Evolutionary conservation across 306 rosid species (phyloP).

Genomic region (Inga leiocalycina): DNA sequence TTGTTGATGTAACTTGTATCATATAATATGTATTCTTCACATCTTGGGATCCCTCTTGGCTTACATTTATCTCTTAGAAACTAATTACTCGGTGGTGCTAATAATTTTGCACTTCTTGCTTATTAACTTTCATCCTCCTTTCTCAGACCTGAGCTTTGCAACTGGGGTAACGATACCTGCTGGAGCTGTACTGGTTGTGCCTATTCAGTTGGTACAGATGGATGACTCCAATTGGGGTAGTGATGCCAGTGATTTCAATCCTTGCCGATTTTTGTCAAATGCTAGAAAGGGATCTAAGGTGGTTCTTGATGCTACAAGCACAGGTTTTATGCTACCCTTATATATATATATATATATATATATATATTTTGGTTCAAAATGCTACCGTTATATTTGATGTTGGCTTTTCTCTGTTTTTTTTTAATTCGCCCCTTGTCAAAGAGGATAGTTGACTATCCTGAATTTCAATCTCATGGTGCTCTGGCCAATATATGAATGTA

Average conservation of each 20-base stretch:
- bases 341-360: neutral
- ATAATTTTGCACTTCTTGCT: constrained; percentile 6
- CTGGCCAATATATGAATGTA: neutral
- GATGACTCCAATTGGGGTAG: constrained; percentile 76
- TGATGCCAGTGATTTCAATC: constrained; percentile 68
- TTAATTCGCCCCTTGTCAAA: neutral
- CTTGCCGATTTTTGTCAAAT: constrained; percentile 66
- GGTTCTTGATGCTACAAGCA: constrained; percentile 27
- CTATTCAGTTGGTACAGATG: constrained; percentile 69
- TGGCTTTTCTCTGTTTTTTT: neutral
- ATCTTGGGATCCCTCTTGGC: constrained; percentile 6
- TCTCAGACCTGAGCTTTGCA: constrained; percentile 60
- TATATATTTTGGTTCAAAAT: neutral
- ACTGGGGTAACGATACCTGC: constrained; percentile 72
- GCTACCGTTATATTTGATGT: constrained; percentile 4
- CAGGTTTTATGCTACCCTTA: constrained; percentile 38
- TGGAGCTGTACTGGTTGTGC: constrained; percentile 70
- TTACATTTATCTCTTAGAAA: neutral
- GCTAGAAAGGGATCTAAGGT: constrained; percentile 46
- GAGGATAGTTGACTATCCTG: neutral
- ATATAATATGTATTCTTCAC: neutral
- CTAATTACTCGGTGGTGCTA: constrained; percentile 4
- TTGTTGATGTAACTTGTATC: too few species aligned
- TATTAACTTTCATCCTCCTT: constrained; percentile 30
- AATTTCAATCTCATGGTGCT: constrained; percentile 16